Evolutionary conservation across 257 asterid genomes (phyloP).

Genomic region (Nicotiana tomentosiformis): DNA sequence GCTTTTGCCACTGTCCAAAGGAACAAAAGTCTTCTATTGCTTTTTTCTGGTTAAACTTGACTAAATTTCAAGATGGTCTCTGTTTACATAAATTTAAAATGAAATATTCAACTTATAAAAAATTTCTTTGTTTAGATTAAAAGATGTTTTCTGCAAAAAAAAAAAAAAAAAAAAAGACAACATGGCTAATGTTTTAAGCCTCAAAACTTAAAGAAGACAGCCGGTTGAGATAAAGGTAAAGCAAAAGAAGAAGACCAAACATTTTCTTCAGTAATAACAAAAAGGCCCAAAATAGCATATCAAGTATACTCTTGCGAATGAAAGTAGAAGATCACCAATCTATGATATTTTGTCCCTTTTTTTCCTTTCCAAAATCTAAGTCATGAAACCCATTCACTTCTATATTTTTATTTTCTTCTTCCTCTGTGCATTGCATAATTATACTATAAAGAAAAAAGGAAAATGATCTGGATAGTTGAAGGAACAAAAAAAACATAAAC

Average conservation of each 20-base stretch:
- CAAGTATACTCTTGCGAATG: neutral
- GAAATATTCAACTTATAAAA: neutral
- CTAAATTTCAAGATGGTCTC: neutral
- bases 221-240: neutral
- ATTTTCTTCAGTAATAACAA: too few species aligned
- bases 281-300: neutral
- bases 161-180: neutral
- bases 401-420: too few species aligned
- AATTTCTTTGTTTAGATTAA: neutral
- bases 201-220: neutral
- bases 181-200: neutral
- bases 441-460: too few species aligned
- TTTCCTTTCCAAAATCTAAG: too few species aligned
- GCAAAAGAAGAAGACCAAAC: neutral
- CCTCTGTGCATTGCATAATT: too few species aligned
- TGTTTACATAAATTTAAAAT: neutral
- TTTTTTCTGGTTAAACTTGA: neutral
- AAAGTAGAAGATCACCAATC: neutral
- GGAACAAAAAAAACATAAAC: neutral
- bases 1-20: neutral
- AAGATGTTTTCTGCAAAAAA: neutral
- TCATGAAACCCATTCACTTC: too few species aligned
- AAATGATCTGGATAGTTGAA: neutral
- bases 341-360: too few species aligned
- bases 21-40: neutral